Evolutionary conservation across 2,329 filamentous ascomycete species (phyloP), one percentile per base, ranked within the genome.

Genomic region (Hymenoscyphus albidus): DNA sequence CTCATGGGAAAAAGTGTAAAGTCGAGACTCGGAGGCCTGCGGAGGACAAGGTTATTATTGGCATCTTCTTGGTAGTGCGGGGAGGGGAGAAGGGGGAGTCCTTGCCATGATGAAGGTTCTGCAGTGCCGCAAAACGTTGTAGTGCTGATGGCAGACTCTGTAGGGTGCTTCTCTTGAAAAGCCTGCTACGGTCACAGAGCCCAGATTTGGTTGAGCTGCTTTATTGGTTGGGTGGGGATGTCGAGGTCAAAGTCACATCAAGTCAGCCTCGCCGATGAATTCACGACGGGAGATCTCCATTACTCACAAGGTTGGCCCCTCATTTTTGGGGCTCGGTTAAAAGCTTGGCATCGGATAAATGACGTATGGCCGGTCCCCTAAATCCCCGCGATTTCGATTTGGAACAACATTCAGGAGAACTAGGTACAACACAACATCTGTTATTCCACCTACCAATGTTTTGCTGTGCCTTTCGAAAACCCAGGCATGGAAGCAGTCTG

Each of bases 1-100:
- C 79, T 95, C 92, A 69, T 88, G 85, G 39, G 93, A 96, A 85
- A 98, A 96, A 65, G 91, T 92, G 81, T 97, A 98, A 68, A 98
- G 85, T 72, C 93, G 85, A 67, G 92, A 88, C 82, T 97, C 93
- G 75, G 93, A 96, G 40, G 74, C 65, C 74, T 75, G 42, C 31
- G 18, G 54, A n/a, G 22, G 42, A 14, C 13, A 9, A 27, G 18
- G 27, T 4, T 32, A n/a, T 5, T 18, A 27, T 62, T 59, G 59
- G 59, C 58, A 59, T 54, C n/a, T 54, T 54, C 22, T 10, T 54
- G 18, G 10, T 5, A 54, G 13, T 54, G 48, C 48, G 48, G 48
- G 48, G 44, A 51, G 44, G n/a, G 48, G 48, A 18, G 48, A n/a
- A 51, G 44, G n/a, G 48, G 18, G 10, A 35, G 35, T 7, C 35